Conservation (phyloP, 805 yeast species). For the Candida morakotiae region DNA sequence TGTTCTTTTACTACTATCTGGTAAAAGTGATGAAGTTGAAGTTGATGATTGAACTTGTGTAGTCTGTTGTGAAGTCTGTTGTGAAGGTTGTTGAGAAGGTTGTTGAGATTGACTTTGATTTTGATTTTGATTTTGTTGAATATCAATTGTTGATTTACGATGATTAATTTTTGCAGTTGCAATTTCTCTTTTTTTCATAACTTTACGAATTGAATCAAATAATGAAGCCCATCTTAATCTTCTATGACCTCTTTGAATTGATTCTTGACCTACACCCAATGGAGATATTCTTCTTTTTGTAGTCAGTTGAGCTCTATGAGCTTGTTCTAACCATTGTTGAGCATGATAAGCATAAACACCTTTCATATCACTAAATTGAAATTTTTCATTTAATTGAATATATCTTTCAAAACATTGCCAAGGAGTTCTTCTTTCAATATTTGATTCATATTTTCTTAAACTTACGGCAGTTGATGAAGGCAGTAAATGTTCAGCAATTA, state of each 20-base stretch:
- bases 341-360: slow-evolving; percentile 83
- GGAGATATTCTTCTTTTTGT: slow-evolving; percentile 89
- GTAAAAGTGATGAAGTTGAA: too few species aligned
- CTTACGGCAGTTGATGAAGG: slow-evolving; percentile 50
- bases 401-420: slow-evolving; percentile 99
- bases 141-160: slow-evolving; percentile 15
- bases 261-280: slow-evolving; percentile 87
- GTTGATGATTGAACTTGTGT: too few species aligned
- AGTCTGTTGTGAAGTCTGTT: too few species aligned
- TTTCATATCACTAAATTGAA: slow-evolving; percentile 80
- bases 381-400: slow-evolving; percentile 85
- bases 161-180: slow-evolving; percentile 35
- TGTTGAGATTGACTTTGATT: slow-evolving; percentile 1
- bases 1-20: slow-evolving; percentile 7
- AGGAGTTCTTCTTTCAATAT: slow-evolving; percentile 92
- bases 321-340: slow-evolving; percentile 88
- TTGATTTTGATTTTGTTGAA: not conserved
- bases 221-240: slow-evolving; percentile 93
- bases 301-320: slow-evolving; percentile 82
- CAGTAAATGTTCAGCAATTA: slow-evolving; percentile 77
- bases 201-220: slow-evolving; percentile 91
- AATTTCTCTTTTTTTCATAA: slow-evolving; percentile 84
- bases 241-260: slow-evolving; percentile 89
- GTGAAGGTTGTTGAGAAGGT: not conserved
- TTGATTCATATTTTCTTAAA: slow-evolving; percentile 63